Percentiles rank a stretch among this genome's conserved stretches.
phyloP scores from a whole-genome alignment of 352 stramenopile species.

The Albugo laibachii region DNA sequence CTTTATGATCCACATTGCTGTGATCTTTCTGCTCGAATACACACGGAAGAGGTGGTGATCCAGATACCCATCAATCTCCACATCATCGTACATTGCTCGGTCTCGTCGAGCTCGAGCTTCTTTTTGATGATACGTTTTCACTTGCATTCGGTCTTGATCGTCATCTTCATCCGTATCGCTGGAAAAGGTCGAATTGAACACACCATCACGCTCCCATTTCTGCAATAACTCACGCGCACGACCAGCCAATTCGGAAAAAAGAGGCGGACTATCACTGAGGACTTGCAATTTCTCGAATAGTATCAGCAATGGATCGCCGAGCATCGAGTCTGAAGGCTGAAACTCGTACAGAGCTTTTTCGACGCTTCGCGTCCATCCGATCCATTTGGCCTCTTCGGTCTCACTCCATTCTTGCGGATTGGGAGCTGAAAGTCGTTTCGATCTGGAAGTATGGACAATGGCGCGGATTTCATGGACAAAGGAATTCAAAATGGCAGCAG shows the following conservation, averaged over 20 bases:
- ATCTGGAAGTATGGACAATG: too few relatives aligned
- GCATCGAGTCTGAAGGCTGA: constrained; percentile 19
- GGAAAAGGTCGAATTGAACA: constrained; percentile 13
- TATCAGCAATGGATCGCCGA: constrained; percentile 21
- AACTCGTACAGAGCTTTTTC: constrained; percentile 23
- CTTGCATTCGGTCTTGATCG: too few relatives aligned
- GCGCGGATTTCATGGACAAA: too few relatives aligned
- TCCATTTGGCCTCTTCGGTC: too few relatives aligned
- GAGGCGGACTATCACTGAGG: constrained; percentile 31
- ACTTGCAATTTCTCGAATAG: constrained; percentile 30
- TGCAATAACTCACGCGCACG: constrained; percentile 26
- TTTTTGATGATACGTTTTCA: too few relatives aligned
- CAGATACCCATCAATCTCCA: too few relatives aligned
- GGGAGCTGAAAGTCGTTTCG: too few relatives aligned
- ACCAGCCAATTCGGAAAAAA: constrained; percentile 26
- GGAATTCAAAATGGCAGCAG: too few relatives aligned
- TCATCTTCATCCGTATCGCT: too few relatives aligned
- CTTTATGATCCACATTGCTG: constrained; percentile 37
- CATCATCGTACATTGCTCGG: too few relatives aligned
- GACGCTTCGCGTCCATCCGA: constrained; percentile 16
- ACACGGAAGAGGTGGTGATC: constrained; percentile 6
- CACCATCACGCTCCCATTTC: constrained; percentile 23
- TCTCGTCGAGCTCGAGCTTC: too few relatives aligned
- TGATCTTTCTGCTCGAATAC: constrained; percentile 30
- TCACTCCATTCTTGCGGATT: too few relatives aligned